Evolutionary conservation across 345 rosid genomes (phyloP), one percentile per base, ranked within the genome.

Genomic region (Physaria fendleri): DNA sequence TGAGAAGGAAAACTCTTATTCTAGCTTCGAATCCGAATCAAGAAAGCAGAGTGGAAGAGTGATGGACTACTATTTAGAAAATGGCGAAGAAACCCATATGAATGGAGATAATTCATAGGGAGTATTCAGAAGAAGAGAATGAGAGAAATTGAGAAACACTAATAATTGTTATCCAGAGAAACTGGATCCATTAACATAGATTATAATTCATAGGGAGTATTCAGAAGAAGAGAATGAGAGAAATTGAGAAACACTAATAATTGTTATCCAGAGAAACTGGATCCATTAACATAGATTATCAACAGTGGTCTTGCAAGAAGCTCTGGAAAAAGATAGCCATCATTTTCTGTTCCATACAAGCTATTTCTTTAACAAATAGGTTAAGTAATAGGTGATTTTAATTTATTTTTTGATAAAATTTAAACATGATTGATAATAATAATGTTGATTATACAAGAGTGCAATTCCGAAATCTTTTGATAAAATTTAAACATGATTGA

Each of bases 21-120:
- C 96, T 74, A 85, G 96, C 76, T 51, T 85, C 74, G 94, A 79
- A 68, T 68, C 68, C 46, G 91, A 92, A 71, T 88, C 90, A 2
- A 80, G 93, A 60, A 83, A 80, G 62, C 79, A 64, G 43, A 62
- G 69, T 20, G 76, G 71, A 44, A 71, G 78, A 16, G 50, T 76
- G 74, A 64, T 79, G 79, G 71, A 74, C 71, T 74, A 49, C 58
- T 74, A 77, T 39, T 81, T 78, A 13, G 92, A 77, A 62, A 66
- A 79, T 62, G 75, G 83, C 5, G 78, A 81, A 28, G 80, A 84
- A 17, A 54, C 61, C 2, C 22, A 44, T 34, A 8, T 17, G 46
- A 75, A 43, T 21, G 84, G 74, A 46, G 72, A 44, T 35, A 53
- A 56, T 20, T 53, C 73, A 28, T 3, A 1, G 41, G 35, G 34